Conservation (phyloP, 345 rosid species). For the Populus simonii region DNA sequence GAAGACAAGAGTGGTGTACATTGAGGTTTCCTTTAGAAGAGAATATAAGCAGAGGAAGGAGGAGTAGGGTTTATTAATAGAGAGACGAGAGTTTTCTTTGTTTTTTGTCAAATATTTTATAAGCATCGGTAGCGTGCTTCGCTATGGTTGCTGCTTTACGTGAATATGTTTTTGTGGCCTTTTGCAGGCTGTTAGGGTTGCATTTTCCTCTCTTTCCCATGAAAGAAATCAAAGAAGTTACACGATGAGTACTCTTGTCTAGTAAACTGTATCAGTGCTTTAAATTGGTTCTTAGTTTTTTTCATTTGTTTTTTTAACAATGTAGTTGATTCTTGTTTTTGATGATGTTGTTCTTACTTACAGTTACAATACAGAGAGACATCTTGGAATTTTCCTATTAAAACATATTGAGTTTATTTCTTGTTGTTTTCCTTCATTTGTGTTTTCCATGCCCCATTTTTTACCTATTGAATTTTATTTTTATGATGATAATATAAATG, state of each 20-base stretch:
- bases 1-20: not conserved
- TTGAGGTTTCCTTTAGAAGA: not conserved
- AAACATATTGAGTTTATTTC: not conserved
- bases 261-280: no score
- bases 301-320: not conserved
- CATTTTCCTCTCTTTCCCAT: not conserved
- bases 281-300: no score
- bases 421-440: not conserved
- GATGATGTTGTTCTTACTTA: not conserved
- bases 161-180: not conserved
- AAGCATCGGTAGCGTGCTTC: no score
- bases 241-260: not conserved
- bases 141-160: not conserved
- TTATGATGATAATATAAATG: no score
- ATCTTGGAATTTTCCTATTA: not conserved
- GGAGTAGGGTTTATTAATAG: not conserved
- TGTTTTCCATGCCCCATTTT: no score
- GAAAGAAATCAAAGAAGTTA: not conserved
- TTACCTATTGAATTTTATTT: no score
- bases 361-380: not conserved
- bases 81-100: not conserved
- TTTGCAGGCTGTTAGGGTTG: not conserved
- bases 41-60: not conserved
- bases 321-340: not conserved
- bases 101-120: not conserved